A percentile compares a stretch with the other conserved stretches of the same genome.
Conservation (phyloP, 805 yeast species). For the Kodamaea leandrae region DNA sequence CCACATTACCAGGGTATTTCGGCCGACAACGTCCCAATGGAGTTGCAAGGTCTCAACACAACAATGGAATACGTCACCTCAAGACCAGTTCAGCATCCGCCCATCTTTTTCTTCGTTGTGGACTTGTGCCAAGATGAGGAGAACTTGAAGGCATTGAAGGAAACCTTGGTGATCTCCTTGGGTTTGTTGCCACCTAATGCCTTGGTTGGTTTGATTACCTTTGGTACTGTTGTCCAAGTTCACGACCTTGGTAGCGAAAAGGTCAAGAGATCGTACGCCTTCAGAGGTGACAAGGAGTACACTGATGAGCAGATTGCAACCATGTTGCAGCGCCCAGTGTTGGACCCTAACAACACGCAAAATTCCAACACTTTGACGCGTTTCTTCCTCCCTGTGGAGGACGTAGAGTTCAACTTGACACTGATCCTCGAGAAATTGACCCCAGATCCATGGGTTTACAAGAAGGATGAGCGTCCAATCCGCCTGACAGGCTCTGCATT, state of each 20-base stretch:
- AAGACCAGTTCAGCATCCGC: slow-evolving; percentile 80
- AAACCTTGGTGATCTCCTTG: slow-evolving; percentile 70
- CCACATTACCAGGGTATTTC: slow-evolving; percentile 75
- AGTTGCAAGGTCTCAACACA: slow-evolving; percentile 63
- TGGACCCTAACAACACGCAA: slow-evolving; percentile 22
- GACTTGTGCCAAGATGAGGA: slow-evolving; percentile 91
- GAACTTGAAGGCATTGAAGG: slow-evolving; percentile 79
- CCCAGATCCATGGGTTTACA: slow-evolving; percentile 86
- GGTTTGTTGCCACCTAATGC: slow-evolving; percentile 87
- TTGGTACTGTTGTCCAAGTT: slow-evolving; percentile 86
- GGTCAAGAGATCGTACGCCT: slow-evolving; percentile 73
- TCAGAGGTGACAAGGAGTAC: slow-evolving; percentile 88
- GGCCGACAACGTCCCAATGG: slow-evolving; percentile 77
- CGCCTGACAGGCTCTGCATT: slow-evolving; percentile 94
- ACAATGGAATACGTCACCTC: slow-evolving; percentile 84
- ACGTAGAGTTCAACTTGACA: slow-evolving; percentile 80
- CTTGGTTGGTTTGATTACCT: slow-evolving; percentile 81
- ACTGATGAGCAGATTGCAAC: slow-evolving; percentile 63
- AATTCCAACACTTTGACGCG: slow-evolving; percentile 44
- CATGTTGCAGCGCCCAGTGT: slow-evolving; percentile 41
- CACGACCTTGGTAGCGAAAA: slow-evolving; percentile 71
- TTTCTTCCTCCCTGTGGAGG: slow-evolving; percentile 70
- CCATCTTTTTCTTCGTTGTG: slow-evolving; percentile 79
- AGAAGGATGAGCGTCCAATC: slow-evolving; percentile 77
- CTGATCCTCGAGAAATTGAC: slow-evolving; percentile 73